Percentiles rank a stretch among this genome's conserved stretches.
phyloP scores from a whole-genome alignment of 1,284 basidiomycete species.

The Golubevia sp. region DNA sequence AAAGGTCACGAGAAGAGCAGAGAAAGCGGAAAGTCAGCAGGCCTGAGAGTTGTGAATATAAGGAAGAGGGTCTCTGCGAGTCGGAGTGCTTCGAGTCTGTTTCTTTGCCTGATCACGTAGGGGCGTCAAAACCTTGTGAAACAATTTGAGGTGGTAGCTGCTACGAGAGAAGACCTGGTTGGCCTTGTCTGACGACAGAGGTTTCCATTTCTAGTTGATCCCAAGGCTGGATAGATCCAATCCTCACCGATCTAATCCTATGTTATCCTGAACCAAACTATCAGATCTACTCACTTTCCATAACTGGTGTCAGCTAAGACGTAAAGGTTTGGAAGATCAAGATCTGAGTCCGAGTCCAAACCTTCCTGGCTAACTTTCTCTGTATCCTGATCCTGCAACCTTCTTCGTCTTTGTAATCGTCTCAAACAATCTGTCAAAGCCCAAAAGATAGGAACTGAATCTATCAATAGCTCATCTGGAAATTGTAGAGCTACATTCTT shows the following conservation, averaged over 20 bases:
- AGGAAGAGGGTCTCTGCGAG: too few relatives aligned
- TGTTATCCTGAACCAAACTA: background rate
- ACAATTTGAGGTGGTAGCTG: too few relatives aligned
- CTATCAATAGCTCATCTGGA: slow-evolving; percentile 86
- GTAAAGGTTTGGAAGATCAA: slow-evolving; percentile 69
- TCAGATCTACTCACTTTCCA: slow-evolving; percentile 72
- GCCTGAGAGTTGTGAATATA: background rate
- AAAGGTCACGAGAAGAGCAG: slow-evolving; percentile 4
- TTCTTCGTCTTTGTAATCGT: slow-evolving; percentile 65
- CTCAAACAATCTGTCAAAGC: slow-evolving; percentile 66
- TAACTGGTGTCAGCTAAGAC: slow-evolving; percentile 96
- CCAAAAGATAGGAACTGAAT: slow-evolving; percentile 85
- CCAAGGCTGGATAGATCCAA: too few relatives aligned
- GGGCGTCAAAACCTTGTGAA: too few relatives aligned
- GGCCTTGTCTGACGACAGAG: too few relatives aligned
- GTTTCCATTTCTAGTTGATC: too few relatives aligned
- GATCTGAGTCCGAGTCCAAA: too few relatives aligned
- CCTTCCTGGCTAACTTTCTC: background rate
- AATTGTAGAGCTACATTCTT: slow-evolving; percentile 77
- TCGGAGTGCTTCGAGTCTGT: too few relatives aligned
- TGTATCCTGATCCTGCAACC: slow-evolving; percentile 26
- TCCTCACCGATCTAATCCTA: background rate
- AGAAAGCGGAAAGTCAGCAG: slow-evolving; percentile 1
- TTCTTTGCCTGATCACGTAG: too few relatives aligned
- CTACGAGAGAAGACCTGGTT: too few relatives aligned